Evolutionary conservation across 495 filamentous ascomycete species (phyloP), one percentile per base, ranked within the genome.

Genomic region (Xylaria scruposa): DNA sequence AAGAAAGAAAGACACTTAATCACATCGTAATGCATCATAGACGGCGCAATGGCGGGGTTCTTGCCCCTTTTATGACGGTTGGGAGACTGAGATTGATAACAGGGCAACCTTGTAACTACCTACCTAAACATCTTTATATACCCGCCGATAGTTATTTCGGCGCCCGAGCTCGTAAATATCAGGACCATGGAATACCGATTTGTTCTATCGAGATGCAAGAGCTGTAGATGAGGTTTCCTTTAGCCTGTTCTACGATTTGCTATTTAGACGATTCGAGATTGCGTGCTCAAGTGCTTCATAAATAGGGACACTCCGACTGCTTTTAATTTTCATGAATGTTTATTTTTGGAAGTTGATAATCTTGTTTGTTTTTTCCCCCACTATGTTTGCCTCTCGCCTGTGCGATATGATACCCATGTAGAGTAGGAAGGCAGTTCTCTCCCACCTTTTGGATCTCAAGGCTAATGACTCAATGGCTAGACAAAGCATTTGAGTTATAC

Each of bases 21-120:
- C 9, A 17, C 42, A 59, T 71, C 40, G 31, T 49, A 61, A 68
- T 72, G 70, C 70, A 72, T 72, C 56, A 68, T 72, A 72, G 63
- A 72, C 65, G 70, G 70, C 70, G 70, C 54, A 68, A 49, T n/a
- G 47, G 51, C 15, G n/a, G 61, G n/a, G 29, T 42, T 26, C 36
- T 17, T 15, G 5, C 26, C 54, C 21, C 3, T 24, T 58, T 47
- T 40, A 61, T 44, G 8, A 44, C 56, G 46, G 47, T 21, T 54
- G 24, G 68, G 38, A 63, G 44, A 70, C 31, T 40, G 38, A 71
- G 62, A 71, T 66, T 71, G 70, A 71, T 26, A 31, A 51, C 33
- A 60, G 70, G 62, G 62, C 70, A 71, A 71, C 70, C 70, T 67
- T 71, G 61, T 67, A 71, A 31, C 59, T 31, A 64, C 44, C 31